Base-by-base conservation (phyloP, 768 basidiomycete species). In the Agrocybe pediades region DNA sequence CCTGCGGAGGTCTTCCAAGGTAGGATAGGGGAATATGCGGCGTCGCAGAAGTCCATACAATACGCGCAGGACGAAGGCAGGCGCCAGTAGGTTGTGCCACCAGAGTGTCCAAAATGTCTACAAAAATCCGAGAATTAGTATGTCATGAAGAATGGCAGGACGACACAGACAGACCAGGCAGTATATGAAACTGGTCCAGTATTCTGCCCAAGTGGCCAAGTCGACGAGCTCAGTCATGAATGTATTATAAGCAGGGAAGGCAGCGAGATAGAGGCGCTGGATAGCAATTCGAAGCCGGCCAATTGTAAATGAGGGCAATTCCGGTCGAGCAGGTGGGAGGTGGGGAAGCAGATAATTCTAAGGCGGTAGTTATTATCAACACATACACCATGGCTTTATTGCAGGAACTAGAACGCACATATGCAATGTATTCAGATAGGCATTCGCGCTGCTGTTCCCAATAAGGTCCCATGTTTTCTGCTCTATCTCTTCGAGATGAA, bases 61-160 rank as follows among this genome's bases (percentile, higher is more conserved):
- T 13, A 86, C 63, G 30, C 75, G 72, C 39, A 80, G 63, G 44
- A 85, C 55, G 21, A 85, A 62, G 7, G 76, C 74, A 11, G 87
- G 79, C 11, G 81, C 69, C 3, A 89, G 72, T 13, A 85, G 61
- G 59, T 86, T 74, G 47, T 80, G 61, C 65, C 80, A 80, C 87
- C 87, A 88, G 15, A 87, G 60, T 29, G 75, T 65, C 87, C 87
- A 88, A 57, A 79, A 88, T 1, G 73, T 51, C 87, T 87, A 55
- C 30, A 21, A 42, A 41, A 27, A 21, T 15, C 13, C 40, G 49
- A n/a, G n/a, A n/a, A 30, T 42, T 39, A 30, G n/a, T 46, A 54
- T 30, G 29, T 44, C 16, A 29, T 41, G 9, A 30, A 15, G 17
- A 49, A 15, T 25, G 19, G 6, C 51, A 27, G 26, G 20, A 40